Evolutionary conservation across 1,284 basidiomycete genomes (phyloP).

Genomic region (Anthracocystis setariae): DNA sequence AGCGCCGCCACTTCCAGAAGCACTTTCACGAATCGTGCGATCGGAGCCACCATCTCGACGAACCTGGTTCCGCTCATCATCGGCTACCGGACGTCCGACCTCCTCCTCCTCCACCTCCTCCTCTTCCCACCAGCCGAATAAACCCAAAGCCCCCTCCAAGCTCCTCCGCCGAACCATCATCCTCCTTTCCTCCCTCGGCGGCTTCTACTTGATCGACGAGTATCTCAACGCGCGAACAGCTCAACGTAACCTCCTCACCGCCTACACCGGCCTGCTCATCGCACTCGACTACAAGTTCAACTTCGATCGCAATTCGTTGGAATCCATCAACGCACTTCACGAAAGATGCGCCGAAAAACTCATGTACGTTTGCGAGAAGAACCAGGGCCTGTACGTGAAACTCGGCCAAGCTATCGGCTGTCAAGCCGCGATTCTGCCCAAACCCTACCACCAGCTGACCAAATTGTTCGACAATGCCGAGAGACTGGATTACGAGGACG

Average conservation of each 20-base stretch:
- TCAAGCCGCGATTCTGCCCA: slow-evolving; percentile 58
- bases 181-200: slow-evolving; percentile 10
- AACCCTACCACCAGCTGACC: slow-evolving; percentile 56
- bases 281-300: slow-evolving; percentile 64
- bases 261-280: slow-evolving; percentile 50
- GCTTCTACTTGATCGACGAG: slow-evolving; percentile 41
- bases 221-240: slow-evolving; percentile 43
- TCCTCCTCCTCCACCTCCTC: slow-evolving; percentile 6
- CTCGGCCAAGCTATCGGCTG: slow-evolving; percentile 60
- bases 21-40: slow-evolving; percentile 17
- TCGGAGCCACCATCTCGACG: slow-evolving; percentile 23
- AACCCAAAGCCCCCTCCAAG: slow-evolving; percentile 4
- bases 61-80: slow-evolving; percentile 27
- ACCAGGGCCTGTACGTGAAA: slow-evolving; percentile 61
- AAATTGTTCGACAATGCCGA: slow-evolving; percentile 63
- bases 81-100: neutral
- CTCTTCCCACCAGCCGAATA: neutral
- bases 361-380: slow-evolving; percentile 57
- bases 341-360: slow-evolving; percentile 56
- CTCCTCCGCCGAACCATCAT: slow-evolving; percentile 17
- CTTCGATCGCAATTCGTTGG: slow-evolving; percentile 49
- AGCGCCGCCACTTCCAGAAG: slow-evolving; percentile 22
- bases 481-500: slow-evolving; percentile 40
- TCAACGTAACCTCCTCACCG: slow-evolving; percentile 54
- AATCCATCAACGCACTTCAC: slow-evolving; percentile 57